Percentiles rank a stretch among this genome's conserved stretches.
phyloP scores from a whole-genome alignment of 345 rosid genomes.

The Xanthoceras sorbifolium region DNA sequence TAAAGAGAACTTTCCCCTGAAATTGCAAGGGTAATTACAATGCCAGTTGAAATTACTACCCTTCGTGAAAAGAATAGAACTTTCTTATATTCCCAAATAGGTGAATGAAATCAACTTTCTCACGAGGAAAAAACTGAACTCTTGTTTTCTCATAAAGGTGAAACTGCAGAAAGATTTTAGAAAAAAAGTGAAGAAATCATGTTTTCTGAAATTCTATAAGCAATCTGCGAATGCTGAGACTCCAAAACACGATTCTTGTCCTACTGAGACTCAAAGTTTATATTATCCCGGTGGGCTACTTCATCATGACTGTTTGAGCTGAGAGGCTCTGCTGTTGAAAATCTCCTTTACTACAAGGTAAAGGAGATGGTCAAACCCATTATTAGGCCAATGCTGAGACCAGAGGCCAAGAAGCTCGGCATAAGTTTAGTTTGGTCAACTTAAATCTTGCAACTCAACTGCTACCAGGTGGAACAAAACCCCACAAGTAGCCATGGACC shows the following conservation, averaged over 20 bases:
- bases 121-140: no score
- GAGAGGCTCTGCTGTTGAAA: not conserved
- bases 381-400: not conserved
- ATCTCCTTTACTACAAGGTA: not conserved
- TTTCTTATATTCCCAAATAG: not conserved
- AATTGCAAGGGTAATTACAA: no score
- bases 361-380: not conserved
- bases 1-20: not conserved
- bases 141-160: not conserved
- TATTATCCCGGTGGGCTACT: not conserved
- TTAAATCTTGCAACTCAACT: no score
- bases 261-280: not conserved
- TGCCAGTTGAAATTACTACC: no score
- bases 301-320: not conserved
- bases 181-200: not conserved
- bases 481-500: no score
- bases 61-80: no score
- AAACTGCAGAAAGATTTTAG: not conserved
- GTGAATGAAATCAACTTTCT: not conserved
- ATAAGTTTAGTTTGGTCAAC: not conserved
- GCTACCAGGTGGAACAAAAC: not conserved
- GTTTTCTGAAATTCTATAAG: not conserved
- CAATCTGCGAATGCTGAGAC: not conserved
- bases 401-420: not conserved
- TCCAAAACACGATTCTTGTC: no score